Base-by-base conservation (phyloP, 805 yeast genomes). In the Dipodascus geniculatus region DNA sequence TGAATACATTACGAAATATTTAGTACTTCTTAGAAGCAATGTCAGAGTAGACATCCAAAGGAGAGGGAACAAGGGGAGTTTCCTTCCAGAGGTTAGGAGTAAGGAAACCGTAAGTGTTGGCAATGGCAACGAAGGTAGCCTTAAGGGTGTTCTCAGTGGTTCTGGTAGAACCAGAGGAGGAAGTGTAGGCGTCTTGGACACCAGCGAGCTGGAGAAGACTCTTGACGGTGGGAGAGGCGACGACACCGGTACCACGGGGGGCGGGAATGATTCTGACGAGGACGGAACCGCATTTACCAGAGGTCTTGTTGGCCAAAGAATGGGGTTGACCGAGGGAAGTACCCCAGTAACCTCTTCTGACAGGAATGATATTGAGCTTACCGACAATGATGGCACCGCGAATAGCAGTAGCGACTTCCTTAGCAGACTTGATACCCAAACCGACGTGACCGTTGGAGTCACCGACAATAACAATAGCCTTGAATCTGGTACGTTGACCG, bases 321-420 rank as follows among this genome's bases (percentile, higher is more conserved):
- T 93, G 99, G 73, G 99, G 99, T 77, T 87, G 85, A 85, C 99
- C 99, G 78, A 93, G 87, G 83, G 89, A 88, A 76, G 96, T 78
- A 80, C 99, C 99, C 99, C 99, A 93, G 93, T 93, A 93, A 82
- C 99, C 99, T 85, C 99, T 89, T 85, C 99, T 91, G 81, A 93
- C 91, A 74, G 99, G 99, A 75, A 93, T 89, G 78, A 93, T 85
- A 67, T 96, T 85, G 73, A 93, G 84, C 83, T 93, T 93, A 76
- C 99, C 99, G 74, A 93, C 89, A 83, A 89, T 83, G 81, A 93
- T 91, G 70, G 98, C 99, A 70, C 98, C 96, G 81, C 96, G 89
- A 82, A 93, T 93, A 74, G 99, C 98, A 71, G 97, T 89, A 70
- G 99, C 99, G 72, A 93, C 97, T 82, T 93, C 99, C 89, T 93